Base-by-base conservation (phyloP, 768 basidiomycete species). In the Leccinellum rugosiceps region DNA sequence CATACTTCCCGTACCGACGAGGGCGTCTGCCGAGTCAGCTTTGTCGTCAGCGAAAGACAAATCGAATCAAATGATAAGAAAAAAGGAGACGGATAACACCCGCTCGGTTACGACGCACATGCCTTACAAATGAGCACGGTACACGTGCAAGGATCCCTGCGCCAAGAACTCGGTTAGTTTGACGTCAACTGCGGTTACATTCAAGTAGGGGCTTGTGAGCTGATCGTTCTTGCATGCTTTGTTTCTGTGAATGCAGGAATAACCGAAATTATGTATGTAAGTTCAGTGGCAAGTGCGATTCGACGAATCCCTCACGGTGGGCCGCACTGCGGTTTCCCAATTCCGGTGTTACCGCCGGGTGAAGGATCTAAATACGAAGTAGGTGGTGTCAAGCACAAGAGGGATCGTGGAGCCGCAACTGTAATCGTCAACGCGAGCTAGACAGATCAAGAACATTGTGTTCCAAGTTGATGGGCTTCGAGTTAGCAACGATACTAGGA, bases 301-400 rank as follows among this genome's bases (percentile, higher is more conserved):
- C 6, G 49, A 23, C 19, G 25, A 25, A 25, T 25, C 25, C 25
- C 25, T 2, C 3, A 25, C 25, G 25, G n/a, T n/a, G n/a, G 25
- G 25, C 44, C 38, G n/a, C 38, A n/a, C 9, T 9, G 47, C 10
- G 23, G 14, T 21, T 9, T 3, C 6, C 41, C 41, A 19, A 43
- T 43, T 19, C 5, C 11, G 19, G 19, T 43, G 19, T 19, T 41
- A 19, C n/a, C 19, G 41, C 19, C 41, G 50, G 61, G 44, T 17
- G 25, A 41, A 34, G 4, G 34, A 44, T 46, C 38, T 31, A 34
- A 52, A 62, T 45, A 49, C n/a, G 21, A 31, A 23, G 41, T 32
- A 57, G 55, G 35, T 35, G 35, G 15, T 35, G 34, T 35, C 46
- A 50, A 51, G 63, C 64, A 56, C 25, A 59, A 52, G 49, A 41